phyloP scores from a whole-genome alignment of 306 rosid genomes.

The Mucuna pruriens region DNA sequence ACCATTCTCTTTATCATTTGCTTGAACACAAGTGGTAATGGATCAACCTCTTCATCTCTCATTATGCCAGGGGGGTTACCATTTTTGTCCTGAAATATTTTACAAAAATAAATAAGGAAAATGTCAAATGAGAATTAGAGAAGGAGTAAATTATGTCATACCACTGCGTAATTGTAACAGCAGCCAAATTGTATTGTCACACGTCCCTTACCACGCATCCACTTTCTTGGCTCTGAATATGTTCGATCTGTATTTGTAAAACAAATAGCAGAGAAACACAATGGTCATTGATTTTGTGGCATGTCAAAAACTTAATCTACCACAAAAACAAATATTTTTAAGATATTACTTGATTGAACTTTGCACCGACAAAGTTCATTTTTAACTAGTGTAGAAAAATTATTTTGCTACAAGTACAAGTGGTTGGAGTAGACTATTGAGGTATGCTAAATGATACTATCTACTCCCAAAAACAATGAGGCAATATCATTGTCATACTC shows the following conservation, averaged over 20 bases:
- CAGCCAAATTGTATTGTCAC: slow-evolving; percentile 73
- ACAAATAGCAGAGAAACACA: neutral
- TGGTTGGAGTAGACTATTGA: neutral
- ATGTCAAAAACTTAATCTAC: no score
- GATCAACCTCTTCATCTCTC: slow-evolving; percentile 63
- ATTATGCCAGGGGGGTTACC: slow-evolving; percentile 68
- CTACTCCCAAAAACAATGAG: neutral
- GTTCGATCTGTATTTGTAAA: slow-evolving; percentile 46
- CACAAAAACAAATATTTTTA: no score
- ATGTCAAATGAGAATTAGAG: neutral
- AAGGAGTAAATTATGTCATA: slow-evolving; percentile 9
- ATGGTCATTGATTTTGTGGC: neutral
- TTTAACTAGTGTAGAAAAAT: neutral
- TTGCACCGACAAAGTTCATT: no score
- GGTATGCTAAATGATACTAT: neutral
- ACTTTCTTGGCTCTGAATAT: slow-evolving; percentile 63
- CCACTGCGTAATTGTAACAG: slow-evolving; percentile 71
- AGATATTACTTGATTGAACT: no score
- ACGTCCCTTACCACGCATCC: slow-evolving; percentile 81
- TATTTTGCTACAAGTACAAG: neutral
- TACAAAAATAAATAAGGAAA: neutral
- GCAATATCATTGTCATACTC: neutral
- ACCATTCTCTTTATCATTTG: slow-evolving; percentile 65
- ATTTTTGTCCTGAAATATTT: slow-evolving; percentile 54
- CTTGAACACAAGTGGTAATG: slow-evolving; percentile 62